phyloP scores from a whole-genome alignment of 2,329 filamentous ascomycete genomes.

The Verticillium zaregamsianum region DNA sequence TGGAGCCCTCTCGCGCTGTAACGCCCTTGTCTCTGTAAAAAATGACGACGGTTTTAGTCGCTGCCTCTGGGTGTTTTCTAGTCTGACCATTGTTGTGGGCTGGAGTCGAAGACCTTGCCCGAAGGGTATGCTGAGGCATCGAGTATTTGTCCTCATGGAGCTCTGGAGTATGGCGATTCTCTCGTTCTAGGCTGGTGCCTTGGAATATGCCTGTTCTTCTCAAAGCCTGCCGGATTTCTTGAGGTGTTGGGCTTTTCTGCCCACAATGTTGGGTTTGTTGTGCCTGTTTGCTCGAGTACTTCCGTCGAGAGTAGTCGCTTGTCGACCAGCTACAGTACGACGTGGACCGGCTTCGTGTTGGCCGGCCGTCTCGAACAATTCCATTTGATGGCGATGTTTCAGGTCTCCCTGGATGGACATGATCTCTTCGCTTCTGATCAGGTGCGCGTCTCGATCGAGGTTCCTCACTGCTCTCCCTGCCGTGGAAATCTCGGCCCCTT shows the following conservation, averaged over 20 bases:
- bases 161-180: not conserved
- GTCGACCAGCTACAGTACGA: constrained; percentile 18
- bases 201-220: not conserved
- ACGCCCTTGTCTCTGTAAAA: constrained; percentile 15
- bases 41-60: constrained; percentile 2
- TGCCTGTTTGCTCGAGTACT: not conserved
- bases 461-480: too few relatives aligned
- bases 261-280: not conserved
- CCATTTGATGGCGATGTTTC: not conserved
- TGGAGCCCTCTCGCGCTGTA: constrained; percentile 1
- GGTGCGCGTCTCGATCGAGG: too few relatives aligned
- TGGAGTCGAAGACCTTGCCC: not conserved
- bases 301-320: constrained; percentile 3
- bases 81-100: not conserved
- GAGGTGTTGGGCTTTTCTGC: not conserved
- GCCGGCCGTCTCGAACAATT: not conserved
- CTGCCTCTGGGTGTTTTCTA: not conserved
- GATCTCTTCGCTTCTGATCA: too few relatives aligned
- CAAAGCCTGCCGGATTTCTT: not conserved
- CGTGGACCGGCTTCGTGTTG: constrained; percentile 9
- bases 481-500: too few relatives aligned
- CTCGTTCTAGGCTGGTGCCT: not conserved
- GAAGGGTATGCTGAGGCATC: not conserved
- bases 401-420: not conserved
- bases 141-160: not conserved